Base-by-base conservation (phyloP, 2,329 filamentous ascomycete genomes). In the Myotisia sp. region DNA sequence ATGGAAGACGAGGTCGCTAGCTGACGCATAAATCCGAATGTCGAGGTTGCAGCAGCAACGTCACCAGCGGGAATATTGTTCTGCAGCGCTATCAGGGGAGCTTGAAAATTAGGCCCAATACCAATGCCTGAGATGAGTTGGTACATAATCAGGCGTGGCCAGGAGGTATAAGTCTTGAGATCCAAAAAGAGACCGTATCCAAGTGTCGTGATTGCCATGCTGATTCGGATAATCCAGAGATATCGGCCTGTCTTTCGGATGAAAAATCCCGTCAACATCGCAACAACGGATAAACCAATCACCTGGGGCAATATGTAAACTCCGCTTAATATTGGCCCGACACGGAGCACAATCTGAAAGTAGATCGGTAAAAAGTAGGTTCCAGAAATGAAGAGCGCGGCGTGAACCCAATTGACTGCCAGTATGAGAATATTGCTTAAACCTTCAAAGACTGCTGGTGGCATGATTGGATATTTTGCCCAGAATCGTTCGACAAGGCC, bases 281-380 rank as follows among this genome's bases (percentile, higher is more conserved):
- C 81, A 20, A 68, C 52, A 41, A 81, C 43, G 0, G 79, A 81
- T 3, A 83, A 60, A 2, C 74, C 66, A 21, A 87, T 50, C 6
- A 79, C 79, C 41, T 71, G 73, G 0, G 82, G 77, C 9, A 90
- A 64, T 10, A 84, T 55, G 48, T 83, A 83, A 31, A 86, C 73
- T 32, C 83, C 83, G 1, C 75, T 80, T 19, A 79, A 60, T 22
- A 86, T 69, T 0, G 82, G 77, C 0, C 68, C 66, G 2, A 73
- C 73, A 32, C 78, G 69, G 27, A 82, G 65, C 33, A 81, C 74
- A 33, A 76, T 70, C 57, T 92, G 83, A 58, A 85, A 87, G 62
- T 92, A 93, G 2, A 92, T 67, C 0, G 83, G 83, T 3, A 92
- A 65, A 59, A 80, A 92, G 64, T 87, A 92, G 41, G 71, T 74